Base-by-base conservation (phyloP, 805 yeast species). In the Komagataella pseudopastoris region DNA sequence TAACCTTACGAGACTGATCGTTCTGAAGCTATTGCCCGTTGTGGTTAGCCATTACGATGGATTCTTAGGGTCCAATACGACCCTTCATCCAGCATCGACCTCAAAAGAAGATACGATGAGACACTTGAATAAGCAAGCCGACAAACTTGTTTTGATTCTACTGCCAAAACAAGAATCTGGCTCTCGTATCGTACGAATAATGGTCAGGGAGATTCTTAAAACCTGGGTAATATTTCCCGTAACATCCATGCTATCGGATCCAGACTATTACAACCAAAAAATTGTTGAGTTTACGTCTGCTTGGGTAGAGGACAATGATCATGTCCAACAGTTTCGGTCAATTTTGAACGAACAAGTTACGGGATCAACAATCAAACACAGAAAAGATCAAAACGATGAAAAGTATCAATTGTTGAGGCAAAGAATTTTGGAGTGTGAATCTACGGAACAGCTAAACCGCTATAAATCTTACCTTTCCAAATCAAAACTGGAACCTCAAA, bases 261-360 rank as follows among this genome's bases (percentile, higher is more conserved):
- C 91, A 1, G 95, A 88, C 61, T 84, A 79, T 54, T 85, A 84
- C 78, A 90, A 90, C 61, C 76, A 79, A 51, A 59, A 72, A 45
- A 71, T 88, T 14, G 80, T 81, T 7, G 75, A 76, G 50, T 62
- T 75, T 1, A 76, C 85, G 1, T 82, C 88, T 3, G 75, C 74
- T 30, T 75, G 84, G 10, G 69, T 90, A 60, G 80, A 80, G 55
- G 95, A 88, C 59, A 70, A 89, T 51, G 76, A 76, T 44, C 88
- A 86, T 59, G 95, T 89, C 0, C 77, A 82, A 53, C 76, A 80
- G 56, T 72, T 90, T 20, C 68, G 95, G 54, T 78, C 75, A 20
- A 85, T 87, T 1, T 67, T 89, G 43, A 83, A 82, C 55, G 75
- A 78, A 54, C 93, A 88, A 58, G 72, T 85, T 23, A 56, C 60